Percentiles rank a stretch among this genome's conserved stretches.
Conservation (phyloP, 2,329 filamentous ascomycete genomes). For the Hypomyces perniciosus region DNA sequence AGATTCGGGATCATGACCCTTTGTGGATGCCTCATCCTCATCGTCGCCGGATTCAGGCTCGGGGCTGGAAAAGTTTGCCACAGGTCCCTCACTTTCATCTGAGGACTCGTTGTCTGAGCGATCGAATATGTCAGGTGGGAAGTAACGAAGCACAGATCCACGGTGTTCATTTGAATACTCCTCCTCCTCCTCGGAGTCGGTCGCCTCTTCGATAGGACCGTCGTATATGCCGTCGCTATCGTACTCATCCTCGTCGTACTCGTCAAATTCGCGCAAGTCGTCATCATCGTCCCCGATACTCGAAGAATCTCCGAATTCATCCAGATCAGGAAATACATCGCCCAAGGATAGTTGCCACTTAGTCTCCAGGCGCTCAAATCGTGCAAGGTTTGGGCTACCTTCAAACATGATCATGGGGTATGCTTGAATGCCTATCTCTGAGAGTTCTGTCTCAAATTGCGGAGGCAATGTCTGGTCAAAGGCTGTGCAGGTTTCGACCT, state of each 20-base stretch:
- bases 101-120: not conserved
- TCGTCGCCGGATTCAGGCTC: conserved; percentile 18
- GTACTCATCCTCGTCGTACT: conserved; percentile 25
- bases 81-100: conserved; percentile 10
- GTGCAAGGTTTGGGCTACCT: conserved; percentile 13
- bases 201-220: conserved; percentile 22
- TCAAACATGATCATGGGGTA: conserved; percentile 30
- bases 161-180: not conserved
- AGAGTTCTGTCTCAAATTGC: not conserved
- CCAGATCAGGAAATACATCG: not conserved
- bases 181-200: conserved; percentile 17
- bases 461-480: not conserved
- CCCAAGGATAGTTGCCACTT: not conserved
- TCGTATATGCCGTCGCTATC: conserved; percentile 37
- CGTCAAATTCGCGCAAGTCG: conserved; percentile 13
- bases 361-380: conserved; percentile 15
- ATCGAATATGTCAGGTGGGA: too few relatives aligned
- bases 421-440: conserved; percentile 14
- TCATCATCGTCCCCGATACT: conserved; percentile 12
- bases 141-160: not conserved
- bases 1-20: not conserved
- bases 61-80: conserved; percentile 26
- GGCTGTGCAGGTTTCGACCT: conserved; percentile 17
- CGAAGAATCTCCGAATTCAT: not conserved
- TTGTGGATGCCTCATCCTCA: not conserved